These are phyloP conservation scores for Citrullus colocynthis DNA, from an alignment of 306 rosid genomes.

Conservation along the genomic window DNA sequence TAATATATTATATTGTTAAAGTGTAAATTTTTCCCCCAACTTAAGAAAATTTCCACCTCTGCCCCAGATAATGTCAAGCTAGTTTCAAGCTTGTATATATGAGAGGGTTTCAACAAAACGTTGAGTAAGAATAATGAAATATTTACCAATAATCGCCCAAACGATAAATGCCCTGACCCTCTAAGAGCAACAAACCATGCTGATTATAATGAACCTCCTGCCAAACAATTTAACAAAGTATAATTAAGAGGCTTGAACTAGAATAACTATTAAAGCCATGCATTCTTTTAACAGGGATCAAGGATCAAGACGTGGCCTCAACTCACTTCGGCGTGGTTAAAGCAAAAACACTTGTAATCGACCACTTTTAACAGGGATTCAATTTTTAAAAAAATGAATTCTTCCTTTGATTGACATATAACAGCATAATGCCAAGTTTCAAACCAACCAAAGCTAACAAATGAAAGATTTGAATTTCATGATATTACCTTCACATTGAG, in stretches of 20 bases:
- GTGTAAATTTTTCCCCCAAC: neutral
- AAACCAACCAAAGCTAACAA: neutral
- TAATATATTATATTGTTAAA: neutral
- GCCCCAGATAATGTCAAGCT: neutral
- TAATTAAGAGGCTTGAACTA: neutral
- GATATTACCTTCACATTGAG: conserved; percentile 73
- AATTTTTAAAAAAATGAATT: neutral
- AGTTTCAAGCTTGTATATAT: neutral
- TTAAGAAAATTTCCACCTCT: neutral
- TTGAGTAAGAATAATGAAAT: neutral
- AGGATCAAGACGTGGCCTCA: no score
- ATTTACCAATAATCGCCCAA: conserved; percentile 87
- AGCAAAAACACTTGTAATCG: no score
- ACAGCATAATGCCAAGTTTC: neutral
- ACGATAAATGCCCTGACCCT: conserved; percentile 92
- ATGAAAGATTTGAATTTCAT: neutral
- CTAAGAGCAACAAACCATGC: conserved; percentile 84
- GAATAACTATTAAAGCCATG: neutral
- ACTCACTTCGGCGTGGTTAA: no score
- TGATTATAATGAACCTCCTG: conserved; percentile 98
- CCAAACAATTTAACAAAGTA: conserved; percentile 11
- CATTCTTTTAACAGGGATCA: neutral
- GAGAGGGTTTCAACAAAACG: neutral
- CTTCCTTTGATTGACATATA: neutral
- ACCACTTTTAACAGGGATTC: neutral